Conservation (phyloP, 2,329 filamentous ascomycete species). For the Diaporthe destruens region DNA sequence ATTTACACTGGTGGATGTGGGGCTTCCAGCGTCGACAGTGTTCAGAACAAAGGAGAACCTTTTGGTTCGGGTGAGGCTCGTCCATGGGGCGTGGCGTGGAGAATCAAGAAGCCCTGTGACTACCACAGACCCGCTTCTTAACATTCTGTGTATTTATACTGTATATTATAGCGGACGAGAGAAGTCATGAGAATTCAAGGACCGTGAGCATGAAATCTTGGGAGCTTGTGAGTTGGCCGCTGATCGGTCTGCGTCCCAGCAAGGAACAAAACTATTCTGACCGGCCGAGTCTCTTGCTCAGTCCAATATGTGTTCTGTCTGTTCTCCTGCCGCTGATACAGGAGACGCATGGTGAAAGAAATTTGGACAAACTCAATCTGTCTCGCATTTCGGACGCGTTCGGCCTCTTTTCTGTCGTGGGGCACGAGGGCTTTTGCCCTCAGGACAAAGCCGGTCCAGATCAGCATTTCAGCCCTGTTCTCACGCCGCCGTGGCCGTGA, state of each 20-base stretch:
- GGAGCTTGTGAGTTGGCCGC: background rate
- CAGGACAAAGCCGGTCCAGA: background rate
- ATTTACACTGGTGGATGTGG: slow-evolving; percentile 2
- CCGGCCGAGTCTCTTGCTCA: background rate
- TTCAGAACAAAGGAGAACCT: background rate
- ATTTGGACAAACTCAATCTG: too few species aligned
- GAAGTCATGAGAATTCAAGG: background rate
- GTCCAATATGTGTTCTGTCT: background rate
- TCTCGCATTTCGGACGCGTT: background rate
- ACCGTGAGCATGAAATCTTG: background rate
- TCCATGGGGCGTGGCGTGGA: background rate
- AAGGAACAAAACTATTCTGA: background rate
- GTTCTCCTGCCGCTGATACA: background rate
- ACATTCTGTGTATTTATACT: slow-evolving; percentile 27
- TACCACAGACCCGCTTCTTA: background rate
- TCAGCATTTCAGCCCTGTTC: too few species aligned
- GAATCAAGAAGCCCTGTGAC: slow-evolving; percentile 2
- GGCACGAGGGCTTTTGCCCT: background rate
- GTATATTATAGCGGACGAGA: slow-evolving; percentile 19
- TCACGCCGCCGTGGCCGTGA: background rate
- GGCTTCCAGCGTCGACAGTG: background rate
- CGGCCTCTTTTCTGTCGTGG: background rate
- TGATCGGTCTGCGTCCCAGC: too few species aligned
- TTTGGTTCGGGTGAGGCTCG: background rate
- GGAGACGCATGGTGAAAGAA: too few species aligned